Percentiles rank a stretch among this genome's conserved stretches.
phyloP scores from a whole-genome alignment of 257 asterid genomes.

The Misopates orontium region DNA sequence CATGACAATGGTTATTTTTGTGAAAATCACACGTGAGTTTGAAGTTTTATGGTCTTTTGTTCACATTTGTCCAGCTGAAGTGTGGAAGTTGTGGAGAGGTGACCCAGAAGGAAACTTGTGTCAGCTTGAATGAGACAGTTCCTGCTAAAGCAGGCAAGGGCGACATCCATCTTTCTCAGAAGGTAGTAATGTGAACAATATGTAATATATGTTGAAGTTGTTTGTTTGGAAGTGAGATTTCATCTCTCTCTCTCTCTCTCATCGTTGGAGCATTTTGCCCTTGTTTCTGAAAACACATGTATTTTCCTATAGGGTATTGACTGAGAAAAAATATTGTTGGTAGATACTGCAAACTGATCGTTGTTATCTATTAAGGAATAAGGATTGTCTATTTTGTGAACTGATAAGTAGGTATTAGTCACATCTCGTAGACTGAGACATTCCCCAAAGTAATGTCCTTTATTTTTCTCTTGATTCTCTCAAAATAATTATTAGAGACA shows the following conservation, averaged over 20 bases:
- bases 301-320: too few relatives aligned
- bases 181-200: conserved; percentile 39
- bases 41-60: neutral
- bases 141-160: conserved; percentile 67
- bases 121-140: conserved; percentile 60
- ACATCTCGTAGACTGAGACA: neutral
- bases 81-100: conserved; percentile 82
- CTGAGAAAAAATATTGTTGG: too few relatives aligned
- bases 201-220: neutral
- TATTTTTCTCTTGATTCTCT: too few relatives aligned
- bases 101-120: conserved; percentile 63
- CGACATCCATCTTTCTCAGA: conserved; percentile 62
- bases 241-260: neutral
- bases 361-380: too few relatives aligned
- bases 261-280: too few relatives aligned
- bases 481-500: too few relatives aligned
- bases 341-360: too few relatives aligned
- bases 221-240: neutral
- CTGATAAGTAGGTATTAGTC: neutral
- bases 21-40: neutral
- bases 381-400: too few relatives aligned
- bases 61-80: conserved; percentile 50
- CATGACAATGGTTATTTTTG: too few relatives aligned
- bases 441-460: too few relatives aligned
- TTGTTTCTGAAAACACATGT: too few relatives aligned